Conservation (phyloP, 2,329 filamentous ascomycete species). For the Cladosporium velox region DNA sequence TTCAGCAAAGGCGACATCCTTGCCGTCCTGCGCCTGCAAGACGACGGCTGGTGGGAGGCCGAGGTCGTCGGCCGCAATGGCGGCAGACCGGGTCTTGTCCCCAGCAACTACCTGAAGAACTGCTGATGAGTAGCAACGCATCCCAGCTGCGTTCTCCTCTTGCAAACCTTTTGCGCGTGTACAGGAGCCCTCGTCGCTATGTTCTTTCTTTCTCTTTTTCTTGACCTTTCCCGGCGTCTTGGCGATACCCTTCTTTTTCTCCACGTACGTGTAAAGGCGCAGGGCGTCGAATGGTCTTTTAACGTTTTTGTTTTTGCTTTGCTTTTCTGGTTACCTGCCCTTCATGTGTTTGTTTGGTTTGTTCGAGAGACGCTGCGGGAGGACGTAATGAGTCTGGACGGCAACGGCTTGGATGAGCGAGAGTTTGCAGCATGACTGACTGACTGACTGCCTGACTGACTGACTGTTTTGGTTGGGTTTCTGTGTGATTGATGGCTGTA, state of each 20-base stretch:
- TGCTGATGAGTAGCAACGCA: constrained; percentile 39
- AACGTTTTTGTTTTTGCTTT: background rate
- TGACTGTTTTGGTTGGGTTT: background rate
- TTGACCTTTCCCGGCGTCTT: background rate
- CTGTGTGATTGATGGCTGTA: background rate
- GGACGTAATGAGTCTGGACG: background rate
- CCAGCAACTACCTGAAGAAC: constrained; percentile 67
- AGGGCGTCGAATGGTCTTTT: background rate
- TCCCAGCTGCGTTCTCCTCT: background rate
- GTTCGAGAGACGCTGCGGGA: background rate
- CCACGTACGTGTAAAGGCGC: constrained; percentile 1
- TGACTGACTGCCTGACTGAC: background rate
- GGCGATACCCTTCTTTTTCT: constrained; percentile 18
- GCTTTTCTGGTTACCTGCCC: background rate
- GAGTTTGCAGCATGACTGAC: background rate
- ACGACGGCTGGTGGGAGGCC: constrained; percentile 99
- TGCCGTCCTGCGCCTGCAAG: constrained; percentile 84
- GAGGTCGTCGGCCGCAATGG: constrained; percentile 72
- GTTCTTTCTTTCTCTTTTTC: background rate
- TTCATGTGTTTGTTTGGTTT: background rate
- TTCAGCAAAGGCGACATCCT: constrained; percentile 92
- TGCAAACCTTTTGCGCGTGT: background rate
- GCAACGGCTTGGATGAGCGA: background rate
- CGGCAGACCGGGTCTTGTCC: constrained; percentile 60
- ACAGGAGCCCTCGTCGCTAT: constrained; percentile 6